Percentiles rank a stretch among this genome's conserved stretches.
These are phyloP conservation scores for Neurospora africana DNA, from an alignment of 495 filamentous ascomycete species.

Conservation along the genomic window DNA sequence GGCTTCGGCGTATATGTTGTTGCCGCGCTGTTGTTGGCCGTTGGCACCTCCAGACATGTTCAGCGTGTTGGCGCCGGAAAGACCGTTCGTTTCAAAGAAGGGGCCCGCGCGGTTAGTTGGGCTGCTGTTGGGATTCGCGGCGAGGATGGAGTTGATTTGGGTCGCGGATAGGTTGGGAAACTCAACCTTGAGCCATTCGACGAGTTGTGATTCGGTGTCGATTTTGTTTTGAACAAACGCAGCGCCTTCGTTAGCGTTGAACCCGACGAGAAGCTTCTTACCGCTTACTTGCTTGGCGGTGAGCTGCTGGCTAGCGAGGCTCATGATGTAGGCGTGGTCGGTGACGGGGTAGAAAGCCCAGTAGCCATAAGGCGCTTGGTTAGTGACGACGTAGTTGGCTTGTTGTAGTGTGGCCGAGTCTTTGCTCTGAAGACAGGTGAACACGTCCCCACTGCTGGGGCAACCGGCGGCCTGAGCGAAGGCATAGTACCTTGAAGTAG, in stretches of 20 bases:
- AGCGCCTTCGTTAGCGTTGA: conserved; percentile 43
- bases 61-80: conserved; percentile 12
- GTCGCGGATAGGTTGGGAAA: conserved; percentile 40
- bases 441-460: conserved; percentile 29
- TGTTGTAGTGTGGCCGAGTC: conserved; percentile 43
- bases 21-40: conserved; percentile 26
- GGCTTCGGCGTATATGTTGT: conserved; percentile 52
- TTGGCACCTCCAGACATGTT: conserved; percentile 15
- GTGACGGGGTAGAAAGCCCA: conserved; percentile 50
- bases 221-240: conserved; percentile 34
- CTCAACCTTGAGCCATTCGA: conserved; percentile 30
- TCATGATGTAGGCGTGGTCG: conserved; percentile 45
- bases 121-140: conserved; percentile 17
- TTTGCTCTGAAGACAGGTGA: conserved; percentile 41
- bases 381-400: conserved; percentile 39
- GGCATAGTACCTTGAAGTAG: conserved; percentile 39
- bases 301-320: conserved; percentile 43
- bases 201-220: conserved; percentile 35
- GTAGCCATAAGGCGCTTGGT: conserved; percentile 25
- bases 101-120: conserved; percentile 8
- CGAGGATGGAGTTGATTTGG: conserved; percentile 34
- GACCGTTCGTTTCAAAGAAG: conserved; percentile 19
- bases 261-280: conserved; percentile 38
- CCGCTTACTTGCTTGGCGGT: conserved; percentile 41
- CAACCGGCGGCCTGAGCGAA: conserved; percentile 46